phyloP scores from a whole-genome alignment of 352 stramenopile genomes.

The Globisporangium perplexum region DNA sequence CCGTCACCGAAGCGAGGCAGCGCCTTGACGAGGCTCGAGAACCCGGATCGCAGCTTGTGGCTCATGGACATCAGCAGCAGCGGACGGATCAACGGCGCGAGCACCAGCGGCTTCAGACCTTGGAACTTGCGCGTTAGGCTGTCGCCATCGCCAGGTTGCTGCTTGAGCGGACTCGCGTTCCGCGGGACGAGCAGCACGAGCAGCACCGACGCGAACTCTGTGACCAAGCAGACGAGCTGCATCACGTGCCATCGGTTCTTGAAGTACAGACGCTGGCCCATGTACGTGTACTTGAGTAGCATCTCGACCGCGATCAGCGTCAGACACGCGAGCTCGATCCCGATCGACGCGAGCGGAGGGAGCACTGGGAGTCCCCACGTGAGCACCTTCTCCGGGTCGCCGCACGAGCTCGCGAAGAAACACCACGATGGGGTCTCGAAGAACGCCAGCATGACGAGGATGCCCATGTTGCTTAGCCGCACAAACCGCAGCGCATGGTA shows the following conservation, averaged over 20 bases:
- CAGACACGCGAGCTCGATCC: conserved; percentile 42
- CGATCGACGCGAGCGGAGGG: conserved; percentile 18
- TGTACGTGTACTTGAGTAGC: conserved; percentile 43
- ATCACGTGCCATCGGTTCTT: conserved; percentile 50
- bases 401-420: conserved; percentile 29
- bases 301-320: conserved; percentile 34
- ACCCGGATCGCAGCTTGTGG: conserved; percentile 34
- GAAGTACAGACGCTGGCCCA: conserved; percentile 41
- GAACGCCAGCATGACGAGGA: conserved; percentile 41
- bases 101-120: conserved; percentile 23
- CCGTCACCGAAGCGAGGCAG: conserved; percentile 40
- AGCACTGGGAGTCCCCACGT: conserved; percentile 34
- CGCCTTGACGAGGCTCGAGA: conserved; percentile 37
- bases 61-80: conserved; percentile 50
- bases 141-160: background rate
- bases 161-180: background rate
- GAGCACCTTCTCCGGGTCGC: conserved; percentile 20
- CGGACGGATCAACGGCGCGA: conserved; percentile 37
- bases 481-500: conserved; percentile 42
- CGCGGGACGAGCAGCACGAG: conserved; percentile 25
- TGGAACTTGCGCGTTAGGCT: conserved; percentile 1
- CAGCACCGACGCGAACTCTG: conserved; percentile 33
- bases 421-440: conserved; percentile 62
- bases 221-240: conserved; percentile 37
- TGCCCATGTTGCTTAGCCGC: conserved; percentile 34